phyloP scores from a whole-genome alignment of 352 stramenopile species.

The Phytophthora cryptogea region DNA sequence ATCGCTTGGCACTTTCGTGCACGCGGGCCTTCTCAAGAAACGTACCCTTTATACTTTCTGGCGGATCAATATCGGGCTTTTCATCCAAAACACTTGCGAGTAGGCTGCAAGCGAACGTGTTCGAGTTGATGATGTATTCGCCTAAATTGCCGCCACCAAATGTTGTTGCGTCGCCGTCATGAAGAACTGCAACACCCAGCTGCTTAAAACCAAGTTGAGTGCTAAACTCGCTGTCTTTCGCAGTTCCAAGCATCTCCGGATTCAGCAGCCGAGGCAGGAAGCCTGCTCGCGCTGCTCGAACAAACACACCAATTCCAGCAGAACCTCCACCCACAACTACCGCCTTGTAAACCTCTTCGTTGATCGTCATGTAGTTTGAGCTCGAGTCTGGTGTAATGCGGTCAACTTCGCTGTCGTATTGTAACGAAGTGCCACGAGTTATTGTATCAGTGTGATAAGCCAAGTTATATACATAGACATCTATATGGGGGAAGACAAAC shows the following conservation, averaged over 20 bases:
- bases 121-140: constrained; percentile 86
- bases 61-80: constrained; percentile 72
- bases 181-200: constrained; percentile 65
- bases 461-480: constrained; percentile 32
- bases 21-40: constrained; percentile 63
- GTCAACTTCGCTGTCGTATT: neutral
- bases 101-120: constrained; percentile 81
- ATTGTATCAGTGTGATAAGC: neutral
- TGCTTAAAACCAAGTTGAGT: constrained; percentile 48
- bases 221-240: constrained; percentile 44
- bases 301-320: constrained; percentile 75
- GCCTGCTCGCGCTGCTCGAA: constrained; percentile 68
- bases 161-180: constrained; percentile 51
- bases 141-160: constrained; percentile 78
- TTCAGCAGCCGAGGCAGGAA: constrained; percentile 59
- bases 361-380: constrained; percentile 16
- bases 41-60: constrained; percentile 74
- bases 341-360: constrained; percentile 66
- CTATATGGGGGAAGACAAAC: constrained; percentile 13
- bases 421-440: constrained; percentile 5
- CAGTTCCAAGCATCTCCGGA: constrained; percentile 45
- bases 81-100: constrained; percentile 79
- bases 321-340: constrained; percentile 73
- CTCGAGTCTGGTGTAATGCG: neutral
- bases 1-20: constrained; percentile 55